Conservation (phyloP, 495 filamentous ascomycete species). For the Tuber umbilicatum region DNA sequence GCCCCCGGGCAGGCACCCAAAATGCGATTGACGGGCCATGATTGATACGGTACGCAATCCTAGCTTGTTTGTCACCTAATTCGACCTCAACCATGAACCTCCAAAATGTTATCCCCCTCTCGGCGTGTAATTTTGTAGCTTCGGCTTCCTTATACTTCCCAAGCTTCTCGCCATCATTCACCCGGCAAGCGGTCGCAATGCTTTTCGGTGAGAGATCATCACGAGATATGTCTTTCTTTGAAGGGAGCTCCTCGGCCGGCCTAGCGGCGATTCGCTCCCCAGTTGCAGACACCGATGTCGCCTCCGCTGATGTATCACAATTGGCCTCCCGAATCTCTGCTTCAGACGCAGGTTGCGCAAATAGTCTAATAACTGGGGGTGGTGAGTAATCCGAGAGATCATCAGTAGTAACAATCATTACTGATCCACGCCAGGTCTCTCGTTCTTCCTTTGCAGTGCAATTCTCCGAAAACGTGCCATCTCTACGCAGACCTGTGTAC, state of each 20-base stretch:
- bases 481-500: slow-evolving; percentile 71
- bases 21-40: slow-evolving; percentile 80
- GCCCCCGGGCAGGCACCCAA: slow-evolving; percentile 80
- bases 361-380: slow-evolving; percentile 69
- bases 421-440: slow-evolving; percentile 84
- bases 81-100: slow-evolving; percentile 91
- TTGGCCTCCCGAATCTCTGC: background rate
- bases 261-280: slow-evolving; percentile 76
- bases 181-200: background rate
- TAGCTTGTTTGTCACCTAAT: slow-evolving; percentile 63
- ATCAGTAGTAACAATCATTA: slow-evolving; percentile 91
- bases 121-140: slow-evolving; percentile 74
- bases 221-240: slow-evolving; percentile 63
- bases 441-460: slow-evolving; percentile 48
- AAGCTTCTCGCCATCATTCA: slow-evolving; percentile 61
- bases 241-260: slow-evolving; percentile 72
- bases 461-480: slow-evolving; percentile 43
- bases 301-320: background rate
- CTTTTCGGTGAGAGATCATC: slow-evolving; percentile 47
- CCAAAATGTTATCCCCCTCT: slow-evolving; percentile 91
- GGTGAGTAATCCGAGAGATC: slow-evolving; percentile 71
- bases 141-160: slow-evolving; percentile 71
- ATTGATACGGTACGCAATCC: slow-evolving; percentile 94
- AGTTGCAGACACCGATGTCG: slow-evolving; percentile 30
- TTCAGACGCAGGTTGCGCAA: slow-evolving; percentile 64